Evolutionary conservation across 2,329 filamentous ascomycete genomes (phyloP).

Genomic region (Blastomyces emzantsi): DNA sequence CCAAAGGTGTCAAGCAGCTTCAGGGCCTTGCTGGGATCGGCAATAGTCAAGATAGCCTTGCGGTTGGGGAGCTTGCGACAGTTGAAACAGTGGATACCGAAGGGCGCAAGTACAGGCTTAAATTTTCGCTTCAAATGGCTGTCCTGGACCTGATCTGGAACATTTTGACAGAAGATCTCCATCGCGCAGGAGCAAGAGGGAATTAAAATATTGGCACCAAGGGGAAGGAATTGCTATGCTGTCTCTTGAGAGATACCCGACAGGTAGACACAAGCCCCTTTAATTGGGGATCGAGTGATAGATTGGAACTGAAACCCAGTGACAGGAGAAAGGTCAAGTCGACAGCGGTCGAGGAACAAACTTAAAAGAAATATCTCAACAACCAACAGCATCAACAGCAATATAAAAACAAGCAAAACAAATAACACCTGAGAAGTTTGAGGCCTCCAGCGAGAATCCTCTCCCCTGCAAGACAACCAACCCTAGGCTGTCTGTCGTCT

Average conservation of each 20-base stretch:
- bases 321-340: not conserved
- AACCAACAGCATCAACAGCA: not conserved
- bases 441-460: not conserved
- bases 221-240: not conserved
- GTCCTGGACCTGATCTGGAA: conserved; percentile 19
- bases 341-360: not conserved
- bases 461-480: not conserved
- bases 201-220: not conserved
- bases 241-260: not conserved
- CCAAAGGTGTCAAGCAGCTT: conserved; percentile 17
- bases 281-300: not conserved
- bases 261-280: not conserved
- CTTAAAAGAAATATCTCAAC: not conserved
- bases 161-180: conserved; percentile 23
- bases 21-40: conserved; percentile 17
- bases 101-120: conserved; percentile 15
- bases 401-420: not conserved
- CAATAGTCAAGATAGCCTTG: conserved; percentile 20
- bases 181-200: conserved; percentile 11
- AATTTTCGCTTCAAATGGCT: conserved; percentile 20
- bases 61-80: conserved; percentile 18
- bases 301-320: not conserved
- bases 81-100: conserved; percentile 19
- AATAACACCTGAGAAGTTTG: not conserved
- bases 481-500: not conserved